Percentiles rank a stretch among this genome's conserved stretches.
Conservation (phyloP, 352 stramenopile species). For the Pythium sp. region DNA sequence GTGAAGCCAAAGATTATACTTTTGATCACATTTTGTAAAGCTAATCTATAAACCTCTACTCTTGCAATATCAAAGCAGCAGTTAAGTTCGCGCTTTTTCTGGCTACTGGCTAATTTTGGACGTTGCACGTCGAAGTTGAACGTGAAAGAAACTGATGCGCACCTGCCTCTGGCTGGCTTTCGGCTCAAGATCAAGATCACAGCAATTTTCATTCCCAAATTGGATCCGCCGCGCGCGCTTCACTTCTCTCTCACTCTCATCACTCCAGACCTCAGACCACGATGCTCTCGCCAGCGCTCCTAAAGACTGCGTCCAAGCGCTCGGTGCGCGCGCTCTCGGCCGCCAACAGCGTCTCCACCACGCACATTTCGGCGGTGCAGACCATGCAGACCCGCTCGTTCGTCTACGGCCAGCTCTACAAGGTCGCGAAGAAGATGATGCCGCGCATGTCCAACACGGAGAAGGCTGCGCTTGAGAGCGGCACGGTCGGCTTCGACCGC, state of each 20-base stretch:
- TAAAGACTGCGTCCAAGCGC: constrained; percentile 44
- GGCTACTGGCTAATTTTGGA: neutral
- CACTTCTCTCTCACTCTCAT: neutral
- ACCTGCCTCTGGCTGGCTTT: neutral
- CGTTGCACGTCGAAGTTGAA: constrained; percentile 4
- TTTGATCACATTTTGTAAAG: neutral
- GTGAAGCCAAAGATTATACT: neutral
- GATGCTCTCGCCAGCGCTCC: constrained; percentile 38
- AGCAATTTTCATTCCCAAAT: constrained; percentile 12
- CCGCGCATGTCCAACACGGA: constrained; percentile 95
- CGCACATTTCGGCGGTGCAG: constrained; percentile 37
- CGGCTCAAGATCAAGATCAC: neutral
- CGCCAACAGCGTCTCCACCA: neutral
- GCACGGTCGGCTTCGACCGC: constrained; percentile 96
- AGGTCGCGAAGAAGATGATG: constrained; percentile 94
- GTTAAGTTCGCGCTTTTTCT: neutral
- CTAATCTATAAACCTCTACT: neutral
- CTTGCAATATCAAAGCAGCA: neutral
- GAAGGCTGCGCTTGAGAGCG: constrained; percentile 93
- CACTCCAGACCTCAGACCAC: neutral
- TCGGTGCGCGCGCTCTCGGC: constrained; percentile 18
- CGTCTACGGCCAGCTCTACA: constrained; percentile 91
- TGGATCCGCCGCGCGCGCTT: constrained; percentile 5
- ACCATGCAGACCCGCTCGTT: constrained; percentile 61
- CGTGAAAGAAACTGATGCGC: constrained; percentile 3